Conservation (phyloP, 2,329 filamentous ascomycete species). For the Rhynchosporium graminicola region DNA sequence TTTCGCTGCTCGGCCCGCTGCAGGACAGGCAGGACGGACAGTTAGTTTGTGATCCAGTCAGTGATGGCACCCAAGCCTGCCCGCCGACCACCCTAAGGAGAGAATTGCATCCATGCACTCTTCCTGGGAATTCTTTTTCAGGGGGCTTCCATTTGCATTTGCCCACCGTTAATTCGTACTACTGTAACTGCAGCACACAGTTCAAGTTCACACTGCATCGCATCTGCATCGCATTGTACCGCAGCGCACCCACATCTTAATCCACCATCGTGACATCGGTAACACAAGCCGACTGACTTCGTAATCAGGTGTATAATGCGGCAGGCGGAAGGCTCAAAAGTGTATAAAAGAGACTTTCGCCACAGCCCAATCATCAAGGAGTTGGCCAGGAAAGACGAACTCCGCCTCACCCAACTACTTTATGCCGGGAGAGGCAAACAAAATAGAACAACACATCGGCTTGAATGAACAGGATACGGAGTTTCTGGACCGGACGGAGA, state of each 20-base stretch:
- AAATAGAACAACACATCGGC: background rate
- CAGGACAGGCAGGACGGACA: constrained; percentile 24
- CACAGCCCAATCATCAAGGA: constrained; percentile 2
- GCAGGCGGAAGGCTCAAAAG: too few species aligned
- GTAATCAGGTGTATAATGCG: too few species aligned
- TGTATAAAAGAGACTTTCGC: background rate
- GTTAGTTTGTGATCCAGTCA: constrained; percentile 24
- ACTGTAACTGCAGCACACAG: too few species aligned
- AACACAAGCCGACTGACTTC: background rate
- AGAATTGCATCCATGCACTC: background rate
- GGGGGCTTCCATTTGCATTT: too few species aligned
- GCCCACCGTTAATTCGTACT: background rate
- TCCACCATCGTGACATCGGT: constrained; percentile 3
- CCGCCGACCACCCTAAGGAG: background rate
- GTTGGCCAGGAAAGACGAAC: background rate
- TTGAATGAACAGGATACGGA: background rate
- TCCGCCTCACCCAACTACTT: background rate
- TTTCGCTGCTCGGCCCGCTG: constrained; percentile 37
- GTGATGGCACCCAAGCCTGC: background rate
- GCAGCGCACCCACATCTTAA: background rate
- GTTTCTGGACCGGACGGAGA: constrained; percentile 2
- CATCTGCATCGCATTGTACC: background rate
- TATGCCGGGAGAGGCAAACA: background rate
- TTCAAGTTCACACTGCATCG: too few species aligned
- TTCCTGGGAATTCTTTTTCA: background rate